phyloP scores from a whole-genome alignment of 768 basidiomycete genomes.

The Filobasidium floriforme region DNA sequence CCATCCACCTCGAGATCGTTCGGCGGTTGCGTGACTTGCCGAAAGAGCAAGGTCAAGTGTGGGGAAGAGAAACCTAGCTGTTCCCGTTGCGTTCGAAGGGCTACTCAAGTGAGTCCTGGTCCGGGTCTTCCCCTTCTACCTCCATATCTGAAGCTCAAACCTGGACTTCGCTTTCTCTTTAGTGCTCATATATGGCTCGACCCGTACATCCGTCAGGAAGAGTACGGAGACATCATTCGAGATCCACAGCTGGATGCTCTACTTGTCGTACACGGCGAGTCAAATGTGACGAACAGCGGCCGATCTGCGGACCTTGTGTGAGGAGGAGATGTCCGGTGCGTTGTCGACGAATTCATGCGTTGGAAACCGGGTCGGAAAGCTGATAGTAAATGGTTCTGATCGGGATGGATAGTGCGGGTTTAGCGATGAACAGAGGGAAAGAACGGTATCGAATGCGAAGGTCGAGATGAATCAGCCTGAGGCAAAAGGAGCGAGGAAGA shows the following conservation, averaged over 20 bases:
- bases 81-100: constrained; percentile 6
- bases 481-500: too few relatives aligned
- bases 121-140: neutral
- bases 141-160: neutral
- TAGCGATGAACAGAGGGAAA: too few relatives aligned
- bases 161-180: neutral
- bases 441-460: too few relatives aligned
- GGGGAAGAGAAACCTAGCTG: constrained; percentile 12
- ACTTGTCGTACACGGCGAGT: constrained; percentile 11
- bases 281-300: constrained; percentile 9
- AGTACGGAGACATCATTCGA: constrained; percentile 9
- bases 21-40: constrained; percentile 4
- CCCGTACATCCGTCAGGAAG: neutral
- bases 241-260: constrained; percentile 11
- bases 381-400: neutral
- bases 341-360: neutral
- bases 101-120: neutral
- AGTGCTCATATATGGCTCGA: neutral
- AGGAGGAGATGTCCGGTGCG: neutral
- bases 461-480: too few relatives aligned
- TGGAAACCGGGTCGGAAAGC: neutral
- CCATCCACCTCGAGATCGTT: neutral
- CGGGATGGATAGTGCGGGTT: too few relatives aligned
- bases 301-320: constrained; percentile 5
- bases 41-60: constrained; percentile 20